Evolutionary conservation across 2,329 filamentous ascomycete species (phyloP).

Genomic region (Helicocarpus griseus): DNA sequence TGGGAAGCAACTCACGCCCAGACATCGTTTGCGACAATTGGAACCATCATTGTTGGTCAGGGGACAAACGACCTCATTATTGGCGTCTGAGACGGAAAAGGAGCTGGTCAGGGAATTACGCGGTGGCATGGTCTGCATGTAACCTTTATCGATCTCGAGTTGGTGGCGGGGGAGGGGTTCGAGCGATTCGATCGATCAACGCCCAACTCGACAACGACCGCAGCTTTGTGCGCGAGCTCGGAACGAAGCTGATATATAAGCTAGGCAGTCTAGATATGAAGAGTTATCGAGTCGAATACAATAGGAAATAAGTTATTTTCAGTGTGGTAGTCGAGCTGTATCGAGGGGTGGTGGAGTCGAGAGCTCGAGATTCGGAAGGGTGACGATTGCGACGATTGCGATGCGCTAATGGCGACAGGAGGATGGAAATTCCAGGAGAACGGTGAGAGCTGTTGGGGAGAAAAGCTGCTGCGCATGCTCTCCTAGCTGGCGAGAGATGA

Average conservation of each 20-base stretch:
- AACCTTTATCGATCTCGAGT: neutral
- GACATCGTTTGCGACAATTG: constrained; percentile 92
- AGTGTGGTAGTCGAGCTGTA: neutral
- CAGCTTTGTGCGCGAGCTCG: too few relatives aligned
- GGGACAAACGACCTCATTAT: constrained; percentile 94
- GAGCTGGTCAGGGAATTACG: constrained; percentile 78
- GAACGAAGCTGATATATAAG: too few relatives aligned
- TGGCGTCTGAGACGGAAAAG: constrained; percentile 83
- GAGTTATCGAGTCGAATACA: too few relatives aligned
- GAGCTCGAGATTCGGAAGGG: neutral
- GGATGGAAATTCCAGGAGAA: too few relatives aligned
- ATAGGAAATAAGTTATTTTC: too few relatives aligned
- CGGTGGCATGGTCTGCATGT: constrained; percentile 59
- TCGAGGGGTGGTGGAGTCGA: neutral
- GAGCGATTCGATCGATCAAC: neutral
- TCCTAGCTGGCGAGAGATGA: neutral
- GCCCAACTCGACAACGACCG: too few relatives aligned
- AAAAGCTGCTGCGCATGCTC: constrained; percentile 1
- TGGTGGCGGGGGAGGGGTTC: neutral
- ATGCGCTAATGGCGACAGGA: neutral
- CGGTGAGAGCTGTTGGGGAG: neutral
- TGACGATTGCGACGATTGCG: neutral
- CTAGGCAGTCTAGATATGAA: too few relatives aligned
- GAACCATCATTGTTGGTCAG: constrained; percentile 93
- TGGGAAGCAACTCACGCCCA: constrained; percentile 67